Percentiles rank a stretch among this genome's conserved stretches.
Evolutionary conservation across 169 alveolate genomes (phyloP).

Genomic region (Plasmodium gonderi): DNA sequence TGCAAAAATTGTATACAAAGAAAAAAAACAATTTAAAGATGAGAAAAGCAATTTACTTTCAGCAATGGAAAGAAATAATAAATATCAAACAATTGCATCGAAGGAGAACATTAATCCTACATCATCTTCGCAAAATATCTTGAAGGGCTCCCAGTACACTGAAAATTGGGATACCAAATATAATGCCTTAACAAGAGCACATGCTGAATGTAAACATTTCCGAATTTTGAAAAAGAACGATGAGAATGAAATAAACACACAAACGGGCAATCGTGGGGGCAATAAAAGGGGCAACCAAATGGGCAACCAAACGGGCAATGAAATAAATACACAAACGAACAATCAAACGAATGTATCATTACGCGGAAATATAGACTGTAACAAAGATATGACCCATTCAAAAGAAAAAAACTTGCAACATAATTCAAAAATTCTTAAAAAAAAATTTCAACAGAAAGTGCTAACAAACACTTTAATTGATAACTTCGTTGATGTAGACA

Average conservation of each 20-base stretch:
- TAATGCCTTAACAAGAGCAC: too few relatives aligned
- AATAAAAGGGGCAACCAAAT: too few relatives aligned
- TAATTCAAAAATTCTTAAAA: background rate
- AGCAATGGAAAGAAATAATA: background rate
- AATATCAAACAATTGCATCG: background rate
- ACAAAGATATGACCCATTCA: background rate
- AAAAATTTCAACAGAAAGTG: background rate
- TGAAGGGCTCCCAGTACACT: too few relatives aligned
- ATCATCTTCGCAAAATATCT: background rate
- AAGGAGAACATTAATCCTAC: background rate
- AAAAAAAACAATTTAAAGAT: background rate
- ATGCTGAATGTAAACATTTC: too few relatives aligned
- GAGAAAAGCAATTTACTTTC: background rate
- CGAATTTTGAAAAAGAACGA: too few relatives aligned
- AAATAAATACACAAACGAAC: too few relatives aligned
- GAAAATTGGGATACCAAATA: too few relatives aligned
- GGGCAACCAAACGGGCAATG: too few relatives aligned
- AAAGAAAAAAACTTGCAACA: background rate
- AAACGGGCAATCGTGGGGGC: too few relatives aligned
- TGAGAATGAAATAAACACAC: too few relatives aligned
- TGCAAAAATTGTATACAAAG: background rate
- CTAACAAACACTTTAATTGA: conserved; percentile 53
- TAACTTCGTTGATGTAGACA: conserved; percentile 45
- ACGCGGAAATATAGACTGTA: too few relatives aligned
- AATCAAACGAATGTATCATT: too few relatives aligned